Conservation (phyloP, 257 asterid genomes). For the Paraleonurus japonicus region DNA sequence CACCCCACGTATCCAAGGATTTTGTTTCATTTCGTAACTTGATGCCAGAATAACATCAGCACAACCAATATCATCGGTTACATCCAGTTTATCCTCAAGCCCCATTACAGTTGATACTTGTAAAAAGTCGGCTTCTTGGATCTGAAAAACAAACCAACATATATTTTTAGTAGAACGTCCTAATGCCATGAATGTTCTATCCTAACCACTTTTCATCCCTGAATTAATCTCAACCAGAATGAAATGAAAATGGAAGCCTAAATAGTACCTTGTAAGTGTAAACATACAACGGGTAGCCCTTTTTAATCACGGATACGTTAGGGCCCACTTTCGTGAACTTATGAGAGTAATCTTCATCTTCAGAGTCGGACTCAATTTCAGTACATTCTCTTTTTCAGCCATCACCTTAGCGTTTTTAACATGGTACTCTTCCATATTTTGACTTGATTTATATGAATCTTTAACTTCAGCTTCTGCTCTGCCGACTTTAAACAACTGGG, state of each 20-base stretch:
- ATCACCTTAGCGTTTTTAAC: slow-evolving; percentile 28
- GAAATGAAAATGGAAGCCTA: slow-evolving; percentile 17
- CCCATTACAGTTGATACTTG: slow-evolving; percentile 95
- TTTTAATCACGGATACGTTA: slow-evolving; percentile 33
- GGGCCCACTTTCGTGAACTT: slow-evolving; percentile 43
- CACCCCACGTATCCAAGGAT: slow-evolving; percentile 92
- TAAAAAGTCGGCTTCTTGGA: slow-evolving; percentile 81
- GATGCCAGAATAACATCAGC: slow-evolving; percentile 89
- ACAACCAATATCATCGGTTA: slow-evolving; percentile 69
- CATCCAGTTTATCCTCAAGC: slow-evolving; percentile 76
- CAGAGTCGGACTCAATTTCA: slow-evolving; percentile 35
- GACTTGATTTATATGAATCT: slow-evolving; percentile 26
- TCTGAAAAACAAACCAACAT: slow-evolving; percentile 44
- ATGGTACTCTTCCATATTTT: slow-evolving; percentile 30
- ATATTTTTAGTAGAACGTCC: background rate
- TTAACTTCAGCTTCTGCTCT: slow-evolving; percentile 39
- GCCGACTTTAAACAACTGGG: slow-evolving; percentile 52
- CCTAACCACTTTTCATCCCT: background rate
- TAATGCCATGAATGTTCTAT: background rate
- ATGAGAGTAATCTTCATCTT: slow-evolving; percentile 39
- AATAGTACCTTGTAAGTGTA: slow-evolving; percentile 68
- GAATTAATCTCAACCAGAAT: slow-evolving; percentile 6
- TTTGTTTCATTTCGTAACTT: slow-evolving; percentile 70
- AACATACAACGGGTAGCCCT: slow-evolving; percentile 51
- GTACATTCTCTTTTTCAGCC: slow-evolving; percentile 22